A percentile compares a stretch with the other conserved stretches of the same genome.
Conservation (phyloP, 768 basidiomycete genomes). For the Amanita molliuscula region DNA sequence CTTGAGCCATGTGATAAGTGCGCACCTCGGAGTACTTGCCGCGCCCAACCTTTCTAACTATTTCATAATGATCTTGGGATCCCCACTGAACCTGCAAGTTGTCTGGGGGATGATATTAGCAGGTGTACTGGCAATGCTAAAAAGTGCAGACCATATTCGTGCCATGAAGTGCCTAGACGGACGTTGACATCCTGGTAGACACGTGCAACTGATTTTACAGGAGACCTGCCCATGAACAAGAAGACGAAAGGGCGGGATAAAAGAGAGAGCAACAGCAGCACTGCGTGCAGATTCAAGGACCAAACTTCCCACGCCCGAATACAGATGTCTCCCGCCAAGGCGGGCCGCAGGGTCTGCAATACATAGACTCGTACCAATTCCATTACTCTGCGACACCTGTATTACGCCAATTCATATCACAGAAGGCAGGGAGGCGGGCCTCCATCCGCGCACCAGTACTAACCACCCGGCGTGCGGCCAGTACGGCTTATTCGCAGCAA, state of each 20-base stretch:
- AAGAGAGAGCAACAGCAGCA: not conserved
- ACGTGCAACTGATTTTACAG: conserved; percentile 72
- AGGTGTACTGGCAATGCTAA: conserved; percentile 9
- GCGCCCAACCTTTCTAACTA: conserved; percentile 90
- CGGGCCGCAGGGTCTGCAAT: conserved; percentile 40
- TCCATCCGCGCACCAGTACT: conserved; percentile 46
- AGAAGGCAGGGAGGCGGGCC: conserved; percentile 2
- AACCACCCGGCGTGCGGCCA: conserved; percentile 76
- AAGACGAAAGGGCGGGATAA: conserved; percentile 3
- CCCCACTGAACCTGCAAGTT: conserved; percentile 98
- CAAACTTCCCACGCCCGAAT: conserved; percentile 10
- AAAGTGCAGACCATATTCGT: conserved; percentile 75
- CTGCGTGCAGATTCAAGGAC: not conserved
- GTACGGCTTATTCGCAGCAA: conserved; percentile 68
- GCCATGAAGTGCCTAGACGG: conserved; percentile 83
- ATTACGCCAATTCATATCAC: conserved; percentile 27
- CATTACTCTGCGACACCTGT: conserved; percentile 45
- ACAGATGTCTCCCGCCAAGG: not conserved
- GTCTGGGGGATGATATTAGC: conserved; percentile 39
- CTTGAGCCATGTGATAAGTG: conserved; percentile 4
- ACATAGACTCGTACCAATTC: conserved; percentile 39
- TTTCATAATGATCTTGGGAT: conserved; percentile 94
- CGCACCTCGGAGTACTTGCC: conserved; percentile 92
- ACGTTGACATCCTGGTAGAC: conserved; percentile 86
- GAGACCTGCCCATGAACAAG: conserved; percentile 55